Conservation (phyloP, 768 basidiomycete species). For the Crepidotus variabilis region DNA sequence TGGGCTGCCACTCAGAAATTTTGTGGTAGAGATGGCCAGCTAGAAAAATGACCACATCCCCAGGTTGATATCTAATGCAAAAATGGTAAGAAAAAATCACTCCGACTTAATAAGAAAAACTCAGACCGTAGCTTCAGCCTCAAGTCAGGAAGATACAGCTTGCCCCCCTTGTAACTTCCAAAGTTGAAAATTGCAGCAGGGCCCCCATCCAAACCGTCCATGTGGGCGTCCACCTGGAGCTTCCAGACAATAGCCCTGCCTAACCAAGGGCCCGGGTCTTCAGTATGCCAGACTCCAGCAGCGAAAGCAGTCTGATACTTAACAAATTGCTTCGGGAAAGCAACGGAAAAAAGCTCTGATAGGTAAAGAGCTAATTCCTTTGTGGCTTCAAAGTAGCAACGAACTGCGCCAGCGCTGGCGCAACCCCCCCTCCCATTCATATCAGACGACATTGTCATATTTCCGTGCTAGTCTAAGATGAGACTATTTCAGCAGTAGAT, state of each 20-base stretch:
- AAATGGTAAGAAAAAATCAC: neutral
- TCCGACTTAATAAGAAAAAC: too few species aligned
- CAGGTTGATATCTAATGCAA: conserved; percentile 12
- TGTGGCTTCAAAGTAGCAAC: neutral
- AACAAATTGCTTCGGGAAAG: conserved; percentile 9
- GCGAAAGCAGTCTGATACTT: conserved; percentile 11
- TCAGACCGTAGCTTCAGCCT: conserved; percentile 13
- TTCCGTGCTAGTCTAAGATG: neutral
- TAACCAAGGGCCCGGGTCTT: conserved; percentile 17
- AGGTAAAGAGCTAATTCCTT: neutral
- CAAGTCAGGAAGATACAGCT: conserved; percentile 15
- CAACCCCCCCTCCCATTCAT: neutral
- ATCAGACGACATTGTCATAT: neutral
- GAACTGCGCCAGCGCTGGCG: neutral
- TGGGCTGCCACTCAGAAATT: conserved; percentile 5
- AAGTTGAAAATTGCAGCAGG: conserved; percentile 14
- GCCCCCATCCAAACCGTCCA: conserved; percentile 14
- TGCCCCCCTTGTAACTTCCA: conserved; percentile 13
- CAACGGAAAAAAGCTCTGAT: conserved; percentile 3
- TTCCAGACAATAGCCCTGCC: conserved; percentile 18
- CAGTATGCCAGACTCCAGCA: conserved; percentile 2
- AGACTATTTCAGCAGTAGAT: neutral
- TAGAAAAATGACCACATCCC: conserved; percentile 10
- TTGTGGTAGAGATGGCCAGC: conserved; percentile 16
- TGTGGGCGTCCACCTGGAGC: conserved; percentile 12